Evolutionary conservation across 2,329 filamentous ascomycete genomes (phyloP).

Genomic region (Diaporthe sp.): DNA sequence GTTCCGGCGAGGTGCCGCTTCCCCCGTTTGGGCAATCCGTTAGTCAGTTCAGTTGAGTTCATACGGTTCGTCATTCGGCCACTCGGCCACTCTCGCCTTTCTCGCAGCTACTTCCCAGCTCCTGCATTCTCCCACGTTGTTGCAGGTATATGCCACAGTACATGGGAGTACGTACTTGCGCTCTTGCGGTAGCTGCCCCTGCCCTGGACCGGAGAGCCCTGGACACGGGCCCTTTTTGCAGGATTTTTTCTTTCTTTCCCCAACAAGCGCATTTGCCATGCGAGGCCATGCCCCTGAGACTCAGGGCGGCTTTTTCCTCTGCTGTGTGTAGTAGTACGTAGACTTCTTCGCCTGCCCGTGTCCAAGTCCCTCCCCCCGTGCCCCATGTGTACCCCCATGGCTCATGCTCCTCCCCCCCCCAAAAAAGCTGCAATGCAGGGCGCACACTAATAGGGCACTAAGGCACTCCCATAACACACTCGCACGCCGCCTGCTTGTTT

Average conservation of each 20-base stretch:
- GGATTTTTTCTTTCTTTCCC: constrained; percentile 12
- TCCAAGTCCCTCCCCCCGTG: not conserved
- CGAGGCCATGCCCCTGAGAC: constrained; percentile 16
- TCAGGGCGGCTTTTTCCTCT: not conserved
- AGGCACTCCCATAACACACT: constrained; percentile 7
- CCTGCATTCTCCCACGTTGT: constrained; percentile 12
- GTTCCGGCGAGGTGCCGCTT: not conserved
- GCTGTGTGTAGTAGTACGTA: not conserved
- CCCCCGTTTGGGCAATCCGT: not conserved
- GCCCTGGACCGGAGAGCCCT: not conserved
- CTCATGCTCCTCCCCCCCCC: no score
- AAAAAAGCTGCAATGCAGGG: no score
- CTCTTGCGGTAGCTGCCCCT: not conserved
- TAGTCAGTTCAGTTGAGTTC: not conserved
- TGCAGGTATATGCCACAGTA: not conserved
- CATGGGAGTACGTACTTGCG: not conserved
- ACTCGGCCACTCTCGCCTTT: constrained; percentile 9
- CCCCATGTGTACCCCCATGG: not conserved
- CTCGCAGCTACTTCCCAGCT: constrained; percentile 16
- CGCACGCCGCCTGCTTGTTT: not conserved
- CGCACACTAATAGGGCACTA: constrained; percentile 6
- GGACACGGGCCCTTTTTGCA: constrained; percentile 22
- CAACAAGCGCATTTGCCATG: constrained; percentile 30
- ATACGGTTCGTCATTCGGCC: not conserved
- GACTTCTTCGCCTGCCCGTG: not conserved